phyloP scores from a whole-genome alignment of 176 grass and related monocot species.

The Triticum monococcum region DNA sequence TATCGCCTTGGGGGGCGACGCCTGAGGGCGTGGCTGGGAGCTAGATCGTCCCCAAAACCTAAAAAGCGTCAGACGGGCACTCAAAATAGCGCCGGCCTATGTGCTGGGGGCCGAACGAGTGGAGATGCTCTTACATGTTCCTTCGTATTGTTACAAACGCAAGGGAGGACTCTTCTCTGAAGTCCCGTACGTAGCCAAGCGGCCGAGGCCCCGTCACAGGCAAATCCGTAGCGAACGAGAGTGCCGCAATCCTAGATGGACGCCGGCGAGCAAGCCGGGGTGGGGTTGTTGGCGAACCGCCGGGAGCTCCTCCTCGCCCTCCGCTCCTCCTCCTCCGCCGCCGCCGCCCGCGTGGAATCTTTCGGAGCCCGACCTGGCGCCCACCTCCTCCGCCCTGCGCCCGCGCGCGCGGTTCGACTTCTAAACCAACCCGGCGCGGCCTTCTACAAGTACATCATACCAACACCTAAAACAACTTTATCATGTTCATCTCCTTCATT shows the following conservation, averaged over 20 bases:
- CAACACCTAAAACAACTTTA: neutral
- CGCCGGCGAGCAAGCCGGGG: conserved; percentile 13
- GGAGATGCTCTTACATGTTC: too few relatives aligned
- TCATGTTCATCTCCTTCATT: neutral
- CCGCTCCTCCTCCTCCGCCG: neutral
- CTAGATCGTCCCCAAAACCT: too few relatives aligned
- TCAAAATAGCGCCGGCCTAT: too few relatives aligned
- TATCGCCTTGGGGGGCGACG: too few relatives aligned
- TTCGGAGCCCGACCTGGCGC: conserved; percentile 12
- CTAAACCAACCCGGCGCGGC: too few relatives aligned
- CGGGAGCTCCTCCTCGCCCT: conserved; percentile 49
- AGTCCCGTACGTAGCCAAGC: too few relatives aligned
- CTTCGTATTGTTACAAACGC: neutral
- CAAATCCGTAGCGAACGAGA: neutral
- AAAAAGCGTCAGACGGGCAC: too few relatives aligned
- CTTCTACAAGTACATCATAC: neutral
- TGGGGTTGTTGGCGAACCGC: conserved; percentile 30
- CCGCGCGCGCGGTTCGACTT: too few relatives aligned
- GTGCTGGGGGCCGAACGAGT: too few relatives aligned
- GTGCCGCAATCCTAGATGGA: conserved; percentile 23
- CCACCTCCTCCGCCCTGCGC: too few relatives aligned
- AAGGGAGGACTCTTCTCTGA: neutral
- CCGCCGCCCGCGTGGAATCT: conserved; percentile 3
- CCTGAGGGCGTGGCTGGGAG: too few relatives aligned
- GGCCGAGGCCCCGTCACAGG: neutral